Percentiles rank a stretch among this genome's conserved stretches.
Conservation (phyloP, 129 eudicot genomes). For the Flaveria robusta region DNA sequence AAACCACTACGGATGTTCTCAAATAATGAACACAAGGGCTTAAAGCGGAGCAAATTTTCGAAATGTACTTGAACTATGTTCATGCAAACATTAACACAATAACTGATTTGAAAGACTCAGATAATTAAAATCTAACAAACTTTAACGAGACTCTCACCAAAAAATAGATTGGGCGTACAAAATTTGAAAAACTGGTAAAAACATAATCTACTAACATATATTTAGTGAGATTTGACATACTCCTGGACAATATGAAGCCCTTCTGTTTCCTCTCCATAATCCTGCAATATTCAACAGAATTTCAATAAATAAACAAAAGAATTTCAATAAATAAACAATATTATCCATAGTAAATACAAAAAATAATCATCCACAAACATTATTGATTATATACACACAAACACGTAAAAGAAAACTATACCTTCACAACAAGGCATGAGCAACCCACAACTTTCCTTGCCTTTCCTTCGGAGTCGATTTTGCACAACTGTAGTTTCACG, state of each 20-base stretch:
- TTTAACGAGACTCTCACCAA: too few relatives aligned
- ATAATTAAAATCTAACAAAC: not conserved
- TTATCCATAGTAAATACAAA: too few relatives aligned
- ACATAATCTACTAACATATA: constrained; percentile 11
- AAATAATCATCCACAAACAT: not conserved
- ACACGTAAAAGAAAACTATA: constrained; percentile 12
- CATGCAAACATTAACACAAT: too few relatives aligned
- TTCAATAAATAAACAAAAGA: not conserved
- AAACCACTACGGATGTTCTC: too few relatives aligned
- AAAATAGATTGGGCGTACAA: not conserved
- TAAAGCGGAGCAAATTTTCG: too few relatives aligned
- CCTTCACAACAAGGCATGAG: constrained; percentile 94
- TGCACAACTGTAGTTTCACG: constrained; percentile 63
- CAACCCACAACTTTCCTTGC: constrained; percentile 95
- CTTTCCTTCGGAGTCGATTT: constrained; percentile 93
- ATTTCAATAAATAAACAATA: not conserved
- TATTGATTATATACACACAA: too few relatives aligned
- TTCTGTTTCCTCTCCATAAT: constrained; percentile 83
- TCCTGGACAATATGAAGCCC: constrained; percentile 84
- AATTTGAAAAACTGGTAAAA: not conserved
- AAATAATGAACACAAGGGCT: too few relatives aligned
- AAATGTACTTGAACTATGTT: too few relatives aligned
- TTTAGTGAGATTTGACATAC: constrained; percentile 70
- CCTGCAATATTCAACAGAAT: constrained; percentile 36
- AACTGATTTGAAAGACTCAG: not conserved